Base-by-base conservation (phyloP, 495 filamentous ascomycete species). In the Symbiotaphrina buchneri region DNA sequence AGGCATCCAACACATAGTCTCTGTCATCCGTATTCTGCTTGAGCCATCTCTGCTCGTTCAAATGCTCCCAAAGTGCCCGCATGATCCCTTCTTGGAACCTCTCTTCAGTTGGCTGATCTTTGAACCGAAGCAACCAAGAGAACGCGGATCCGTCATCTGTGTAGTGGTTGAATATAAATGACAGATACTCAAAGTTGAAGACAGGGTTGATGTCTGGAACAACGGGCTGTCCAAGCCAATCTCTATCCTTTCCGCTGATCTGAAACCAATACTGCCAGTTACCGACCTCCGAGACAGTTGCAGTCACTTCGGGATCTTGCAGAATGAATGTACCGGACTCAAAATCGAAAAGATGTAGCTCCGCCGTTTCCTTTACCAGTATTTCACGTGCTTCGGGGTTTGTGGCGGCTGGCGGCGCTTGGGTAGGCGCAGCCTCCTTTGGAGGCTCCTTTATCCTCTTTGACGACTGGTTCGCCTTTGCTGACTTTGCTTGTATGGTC, bases 161-260 rank as follows among this genome's bases (percentile, higher is more conserved):
- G 44, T 91, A 95, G 44, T 93, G 81, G 45, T 95, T 95, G 62
- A 97, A 97, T 46, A 97, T 94, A 52, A 95, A 94, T 2, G 87
- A 94, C 13, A 92, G 59, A 39, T 80, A 94, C 51, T 95, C 87
- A 39, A 92, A 95, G 54, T 94, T 95, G 61, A 97, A 97, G 21
- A 97, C 87, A 0, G 87, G 90, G 43, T 97, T 97, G 45, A 95
- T 77, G 41, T 95, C 90, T 4, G 74, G 71, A 17, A 78, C 55
- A 11, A 97, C 68, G 13, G 69, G 63, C 40, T 90, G 80, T 15
- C 83, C 84, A 5, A 97, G 58, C 87, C 87, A 94, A 24, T 84
- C 72, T 36, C 65, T 70, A 11, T 83, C 71, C 16, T 58, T 51
- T 38, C 79, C 76, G 27, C 61, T 64, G 29, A 97, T 79, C 40